Evolutionary conservation across 306 rosid genomes (phyloP).

Genomic region (Vachellia pachyceras): DNA sequence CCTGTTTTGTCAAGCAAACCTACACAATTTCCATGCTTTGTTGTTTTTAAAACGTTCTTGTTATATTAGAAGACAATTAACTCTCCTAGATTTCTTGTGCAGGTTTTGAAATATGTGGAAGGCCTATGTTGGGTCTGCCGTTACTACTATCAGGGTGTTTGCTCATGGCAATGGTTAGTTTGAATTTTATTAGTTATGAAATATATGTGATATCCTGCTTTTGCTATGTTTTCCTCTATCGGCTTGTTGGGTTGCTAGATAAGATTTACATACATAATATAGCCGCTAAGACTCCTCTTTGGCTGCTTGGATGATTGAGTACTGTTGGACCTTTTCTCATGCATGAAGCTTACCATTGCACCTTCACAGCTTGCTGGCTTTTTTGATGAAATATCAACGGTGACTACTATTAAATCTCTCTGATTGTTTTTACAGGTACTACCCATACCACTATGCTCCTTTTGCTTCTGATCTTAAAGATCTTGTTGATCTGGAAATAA

Average conservation of each 20-base stretch:
- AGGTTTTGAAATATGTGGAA: conserved; percentile 92
- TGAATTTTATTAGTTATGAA: conserved; percentile 12
- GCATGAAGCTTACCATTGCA: conserved; percentile 4
- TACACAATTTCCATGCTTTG: not conserved
- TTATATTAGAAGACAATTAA: conserved; percentile 33
- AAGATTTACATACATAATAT: conserved; percentile 27
- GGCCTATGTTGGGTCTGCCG: conserved; percentile 99
- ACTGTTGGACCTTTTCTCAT: conserved; percentile 17
- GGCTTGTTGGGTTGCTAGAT: conserved; percentile 8
- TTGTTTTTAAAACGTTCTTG: conserved; percentile 22
- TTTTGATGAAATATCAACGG: conserved; percentile 25
- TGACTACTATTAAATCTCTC: conserved; percentile 31
- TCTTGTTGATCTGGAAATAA: conserved; percentile 82
- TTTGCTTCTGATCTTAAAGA: conserved; percentile 95
- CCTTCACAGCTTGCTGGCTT: not conserved
- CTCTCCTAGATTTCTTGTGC: conserved; percentile 40
- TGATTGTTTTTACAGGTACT: conserved; percentile 74
- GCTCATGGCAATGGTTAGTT: conserved; percentile 96
- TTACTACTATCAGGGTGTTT: conserved; percentile 94
- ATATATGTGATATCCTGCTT: conserved; percentile 17
- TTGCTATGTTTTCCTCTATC: conserved; percentile 7
- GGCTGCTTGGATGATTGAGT: conserved; percentile 22
- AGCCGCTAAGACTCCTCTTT: conserved; percentile 2
- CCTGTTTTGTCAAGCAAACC: conserved; percentile 24
- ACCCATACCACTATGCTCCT: conserved; percentile 98